Evolutionary conservation across 768 basidiomycete species (phyloP).

Genomic region (Trametes coccinea): DNA sequence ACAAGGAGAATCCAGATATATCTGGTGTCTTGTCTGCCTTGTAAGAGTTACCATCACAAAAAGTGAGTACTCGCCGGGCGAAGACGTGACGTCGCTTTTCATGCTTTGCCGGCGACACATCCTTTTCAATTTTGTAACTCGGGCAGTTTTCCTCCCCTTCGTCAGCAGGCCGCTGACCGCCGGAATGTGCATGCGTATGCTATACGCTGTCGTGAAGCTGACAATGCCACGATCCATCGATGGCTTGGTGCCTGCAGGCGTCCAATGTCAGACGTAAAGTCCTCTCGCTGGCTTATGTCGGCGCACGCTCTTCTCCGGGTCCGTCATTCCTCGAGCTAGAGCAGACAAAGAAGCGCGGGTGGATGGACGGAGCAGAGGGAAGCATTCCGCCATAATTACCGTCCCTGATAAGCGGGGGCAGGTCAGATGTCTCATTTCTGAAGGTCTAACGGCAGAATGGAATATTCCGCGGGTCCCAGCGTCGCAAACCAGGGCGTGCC

Average conservation of each 20-base stretch:
- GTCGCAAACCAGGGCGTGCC: background rate
- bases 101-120: too few species aligned
- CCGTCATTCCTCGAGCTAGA: too few species aligned
- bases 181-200: background rate
- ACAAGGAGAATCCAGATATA: background rate
- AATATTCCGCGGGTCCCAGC: background rate
- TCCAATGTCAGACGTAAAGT: too few species aligned
- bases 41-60: background rate
- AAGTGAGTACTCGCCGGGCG: too few species aligned
- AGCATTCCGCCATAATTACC: constrained; percentile 13
- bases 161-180: background rate
- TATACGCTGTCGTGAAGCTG: background rate
- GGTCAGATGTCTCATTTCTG: constrained; percentile 5
- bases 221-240: too few species aligned
- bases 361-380: background rate
- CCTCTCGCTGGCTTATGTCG: too few species aligned
- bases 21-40: background rate
- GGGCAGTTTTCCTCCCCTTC: background rate
- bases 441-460: background rate
- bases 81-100: too few species aligned
- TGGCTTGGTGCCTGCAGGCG: too few species aligned
- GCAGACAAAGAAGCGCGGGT: background rate
- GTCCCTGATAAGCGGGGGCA: constrained; percentile 14
- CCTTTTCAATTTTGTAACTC: too few species aligned
- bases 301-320: too few species aligned